Evolutionary conservation across 768 basidiomycete genomes (phyloP).

Genomic region (Neoboletus brunneissimus): DNA sequence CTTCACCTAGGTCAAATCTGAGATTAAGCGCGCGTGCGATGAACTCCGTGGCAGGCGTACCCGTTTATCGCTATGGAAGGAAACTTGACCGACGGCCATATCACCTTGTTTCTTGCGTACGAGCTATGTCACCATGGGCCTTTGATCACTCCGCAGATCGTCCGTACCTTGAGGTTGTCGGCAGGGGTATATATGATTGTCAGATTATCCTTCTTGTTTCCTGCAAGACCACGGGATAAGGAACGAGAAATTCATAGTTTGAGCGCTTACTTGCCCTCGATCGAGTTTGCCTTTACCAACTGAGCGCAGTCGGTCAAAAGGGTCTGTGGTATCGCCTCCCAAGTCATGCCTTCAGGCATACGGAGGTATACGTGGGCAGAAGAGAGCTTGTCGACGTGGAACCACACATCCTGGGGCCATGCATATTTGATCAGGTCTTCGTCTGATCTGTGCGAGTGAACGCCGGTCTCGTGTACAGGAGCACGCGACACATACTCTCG

Average conservation of each 20-base stretch:
- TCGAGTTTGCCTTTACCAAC: conserved; percentile 96
- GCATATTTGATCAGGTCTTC: conserved; percentile 94
- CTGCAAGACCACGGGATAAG: conserved; percentile 38
- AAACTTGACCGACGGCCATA: conserved; percentile 96
- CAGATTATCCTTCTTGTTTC: conserved; percentile 93
- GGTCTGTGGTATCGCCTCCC: conserved; percentile 83
- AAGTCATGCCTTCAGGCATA: conserved; percentile 74
- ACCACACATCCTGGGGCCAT: conserved; percentile 87
- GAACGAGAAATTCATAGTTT: not conserved
- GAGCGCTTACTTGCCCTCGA: conserved; percentile 59
- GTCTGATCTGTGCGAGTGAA: conserved; percentile 51
- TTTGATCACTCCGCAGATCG: not conserved
- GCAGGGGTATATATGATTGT: conserved; percentile 94
- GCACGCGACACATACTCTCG: conserved; percentile 60
- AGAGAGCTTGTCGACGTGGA: conserved; percentile 97
- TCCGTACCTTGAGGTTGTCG: conserved; percentile 80
- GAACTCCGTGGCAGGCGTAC: conserved; percentile 37
- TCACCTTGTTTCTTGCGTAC: conserved; percentile 85
- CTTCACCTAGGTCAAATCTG: conserved; percentile 58
- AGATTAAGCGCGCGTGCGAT: not conserved
- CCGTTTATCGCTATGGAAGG: conserved; percentile 88
- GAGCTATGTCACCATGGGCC: not conserved
- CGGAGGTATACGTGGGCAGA: conserved; percentile 98
- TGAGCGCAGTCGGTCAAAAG: conserved; percentile 87
- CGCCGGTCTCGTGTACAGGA: not conserved